Evolutionary conservation across 768 basidiomycete species (phyloP), one percentile per base, ranked within the genome.

Genomic region (Pisolithus marmoratus): DNA sequence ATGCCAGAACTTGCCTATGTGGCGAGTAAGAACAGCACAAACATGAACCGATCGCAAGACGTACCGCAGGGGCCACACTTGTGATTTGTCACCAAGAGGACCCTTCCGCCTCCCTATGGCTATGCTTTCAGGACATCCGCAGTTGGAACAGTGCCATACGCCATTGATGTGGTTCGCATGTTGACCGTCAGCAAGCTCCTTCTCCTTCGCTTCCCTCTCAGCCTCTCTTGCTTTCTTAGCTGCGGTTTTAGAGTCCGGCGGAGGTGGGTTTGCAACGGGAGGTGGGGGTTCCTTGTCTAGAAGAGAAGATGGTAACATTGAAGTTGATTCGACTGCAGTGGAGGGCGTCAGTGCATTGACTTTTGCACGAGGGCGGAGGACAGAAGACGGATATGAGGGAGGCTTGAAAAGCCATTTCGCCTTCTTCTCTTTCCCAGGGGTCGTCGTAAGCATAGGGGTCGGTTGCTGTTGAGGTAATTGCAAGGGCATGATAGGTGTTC

Each of bases 81-180:
- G 87, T 2, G 84, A 87, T 66, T 92, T 92, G 62, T 90, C 85
- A 8, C 94, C 94, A 44, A 92, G 72, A 1, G 91, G 93, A 1
- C 94, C 93, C 61, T 94, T 94, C 58, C 92, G 76, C 54, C 90
- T 73, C 2, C 93, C 93, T 40, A 92, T 73, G 3, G 91, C 90
- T 52, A 95, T 84, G 59, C 72, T 82, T 63, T 91, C 92, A 0
- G 94, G 94, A 63, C 89, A 89, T 5, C 94, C 94, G 60, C 91
- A 96, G 62, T 93, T 95, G 19, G 90, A 92, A 64, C 94, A 97
- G 70, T 93, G 90, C 94, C 94, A 96, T 4, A 89, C 77, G 1
- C 90, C 91, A 58, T 93, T 74, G 63, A 93, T 86, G 59, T 81
- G 75, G 63, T 91, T 89, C 37, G 84, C 76, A 60, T 89, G 89